Percentiles rank a stretch among this genome's conserved stretches.
These are phyloP conservation scores for Didymella sp. DNA, from an alignment of 2,329 filamentous ascomycete species.

Conservation along the genomic window DNA sequence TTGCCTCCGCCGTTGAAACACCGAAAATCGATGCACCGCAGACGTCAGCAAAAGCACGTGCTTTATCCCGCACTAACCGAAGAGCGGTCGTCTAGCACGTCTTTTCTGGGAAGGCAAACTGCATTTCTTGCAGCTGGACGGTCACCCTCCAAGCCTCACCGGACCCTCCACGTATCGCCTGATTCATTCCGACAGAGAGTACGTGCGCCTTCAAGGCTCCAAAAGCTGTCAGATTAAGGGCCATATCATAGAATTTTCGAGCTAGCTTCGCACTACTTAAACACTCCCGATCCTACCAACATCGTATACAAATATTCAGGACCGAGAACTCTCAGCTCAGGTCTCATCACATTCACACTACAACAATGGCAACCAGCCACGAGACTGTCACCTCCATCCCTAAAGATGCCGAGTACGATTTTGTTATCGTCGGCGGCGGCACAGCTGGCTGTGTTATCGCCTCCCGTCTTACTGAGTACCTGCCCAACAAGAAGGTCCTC, in stretches of 20 bases:
- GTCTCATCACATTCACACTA: slow-evolving; percentile 3
- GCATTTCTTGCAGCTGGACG: slow-evolving; percentile 37
- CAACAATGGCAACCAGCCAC: slow-evolving; percentile 54
- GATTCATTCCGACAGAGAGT: slow-evolving; percentile 9
- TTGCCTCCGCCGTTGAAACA: slow-evolving; percentile 14
- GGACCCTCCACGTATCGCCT: slow-evolving; percentile 17
- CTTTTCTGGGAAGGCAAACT: slow-evolving; percentile 41
- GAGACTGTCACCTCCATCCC: slow-evolving; percentile 67
- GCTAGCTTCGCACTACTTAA: slow-evolving; percentile 20
- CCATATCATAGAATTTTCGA: slow-evolving; percentile 18
- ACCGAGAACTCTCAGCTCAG: slow-evolving; percentile 3
- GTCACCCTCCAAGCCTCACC: slow-evolving; percentile 22
- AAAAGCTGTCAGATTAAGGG: slow-evolving; percentile 16
- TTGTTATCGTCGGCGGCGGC: slow-evolving; percentile 83
- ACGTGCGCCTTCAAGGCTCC: slow-evolving; percentile 13
- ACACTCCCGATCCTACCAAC: background rate
- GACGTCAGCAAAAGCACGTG: slow-evolving; percentile 31
- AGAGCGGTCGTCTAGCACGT: slow-evolving; percentile 31
- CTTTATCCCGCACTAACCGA: slow-evolving; percentile 31
- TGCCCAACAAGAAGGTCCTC: slow-evolving; percentile 81
- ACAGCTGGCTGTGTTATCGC: slow-evolving; percentile 87
- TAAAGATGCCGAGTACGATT: slow-evolving; percentile 72
- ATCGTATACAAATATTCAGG: slow-evolving; percentile 15
- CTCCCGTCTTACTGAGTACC: slow-evolving; percentile 78
- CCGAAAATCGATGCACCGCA: slow-evolving; percentile 11